Base-by-base conservation (phyloP, 1,139 yeast genomes). In the Protomyces inundatus region DNA sequence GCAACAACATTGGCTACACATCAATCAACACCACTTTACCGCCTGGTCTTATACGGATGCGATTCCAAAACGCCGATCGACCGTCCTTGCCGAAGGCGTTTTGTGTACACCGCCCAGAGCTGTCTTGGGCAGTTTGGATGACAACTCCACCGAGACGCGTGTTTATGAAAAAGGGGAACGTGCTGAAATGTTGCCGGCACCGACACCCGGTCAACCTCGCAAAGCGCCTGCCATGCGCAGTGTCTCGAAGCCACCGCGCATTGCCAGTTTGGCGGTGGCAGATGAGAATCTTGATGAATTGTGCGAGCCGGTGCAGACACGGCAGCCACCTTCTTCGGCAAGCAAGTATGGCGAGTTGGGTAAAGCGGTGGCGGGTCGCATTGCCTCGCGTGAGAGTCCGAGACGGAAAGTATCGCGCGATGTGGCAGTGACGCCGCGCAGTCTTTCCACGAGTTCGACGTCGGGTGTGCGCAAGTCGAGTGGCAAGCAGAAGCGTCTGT, bases 191-290 rank as follows among this genome's bases (percentile, higher is more conserved):
- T 90, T 93, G 34, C 98, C 98, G 2, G 83, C 83, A 68, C 90
- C 90, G 59, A 89, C 97, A 1, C 98, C 98, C 0, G 98, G 98
- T 1, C 98, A 93, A 76, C 98, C 98, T 40, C 82, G 98, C 73
- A 93, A 93, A 53, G 62, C 62, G 32, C 62, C 62, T n/a, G 50
- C 54, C 3, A 23, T 30, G 35, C 55, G 62, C 9, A 39, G 35
- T n/a, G 62, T 58, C 36, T 58, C 62, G 30, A 58, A 58, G 36
- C 62, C 62, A 1, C 62, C 62, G 6, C 55, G 62, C 14, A 58
- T 58, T 14, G 55, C 62, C 10, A 58, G 62, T 23, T 34, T 58
- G 42, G 30, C n/a, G 10, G 42, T 39, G 3, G 23, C 16, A 10
- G 10, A 42, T 14, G 48, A 42, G 48, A 42, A 42, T 16, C 12